Base-by-base conservation (phyloP, 176 grass and related monocot genomes). In the Raddia guianensis region DNA sequence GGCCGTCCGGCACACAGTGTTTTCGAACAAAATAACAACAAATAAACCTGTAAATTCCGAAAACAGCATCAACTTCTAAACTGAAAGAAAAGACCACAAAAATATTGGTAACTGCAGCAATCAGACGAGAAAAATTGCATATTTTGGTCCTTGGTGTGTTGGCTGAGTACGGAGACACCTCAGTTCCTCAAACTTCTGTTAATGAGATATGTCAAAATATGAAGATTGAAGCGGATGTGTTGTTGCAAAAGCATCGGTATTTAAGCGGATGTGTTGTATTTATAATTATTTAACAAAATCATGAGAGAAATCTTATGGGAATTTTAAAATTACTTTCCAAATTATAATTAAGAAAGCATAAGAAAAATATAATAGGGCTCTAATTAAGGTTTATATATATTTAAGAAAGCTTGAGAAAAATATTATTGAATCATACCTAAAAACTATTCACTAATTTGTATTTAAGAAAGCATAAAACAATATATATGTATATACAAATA, bases 91-190 rank as follows among this genome's bases (percentile, higher is more conserved):
- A 74, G 27, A n/a, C 40, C 10, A 11, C 18, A 73, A 16, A 40
- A 40, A 42, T 74, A 12, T 18, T 67, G 52, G 68, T 5, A 51
- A 81, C 16, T 34, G 42, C n/a, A 75, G 56, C 70, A 50, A 75
- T 61, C 71, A 9, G 6, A 75, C 35, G 45, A 75, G 14, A 12
- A 50, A n/a, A 33, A 2, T 7, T 40, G 37, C 54, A 33, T 60
- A 32, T 49, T 48, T 27, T 78, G 4, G 32, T 47, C 72, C 64
- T 3, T 54, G 52, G 12, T 45, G 1, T 70, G 9, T 55, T 64
- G 35, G 49, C 37, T 35, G 78, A 70, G 52, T 19, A 80, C 8
- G 18, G 18, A 14, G 15, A 45, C 21, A 40, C 37, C 37, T 40
- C 37, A 40, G 4, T 40, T 40, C 37, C 55, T 45, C 55, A 47